Evolutionary conservation across 73 alveolate species (phyloP).

Genomic region (Vitrella brassicaformis): DNA sequence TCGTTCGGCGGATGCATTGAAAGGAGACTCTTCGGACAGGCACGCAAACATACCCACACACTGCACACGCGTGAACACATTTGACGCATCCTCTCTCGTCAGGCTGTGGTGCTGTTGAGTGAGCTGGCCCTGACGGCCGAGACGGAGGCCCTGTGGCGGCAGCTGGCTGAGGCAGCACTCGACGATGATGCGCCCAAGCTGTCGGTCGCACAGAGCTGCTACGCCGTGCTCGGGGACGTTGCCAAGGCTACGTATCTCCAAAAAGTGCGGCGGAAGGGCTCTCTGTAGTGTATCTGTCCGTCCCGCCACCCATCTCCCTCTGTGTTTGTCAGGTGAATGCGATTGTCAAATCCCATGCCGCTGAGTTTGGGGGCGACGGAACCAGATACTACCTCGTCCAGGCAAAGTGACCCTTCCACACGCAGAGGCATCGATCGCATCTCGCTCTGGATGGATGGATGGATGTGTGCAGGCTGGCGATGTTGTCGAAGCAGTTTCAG

Average conservation of each 20-base stretch:
- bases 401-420: too few relatives aligned
- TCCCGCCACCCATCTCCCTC: too few relatives aligned
- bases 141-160: constrained; percentile 89
- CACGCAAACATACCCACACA: too few relatives aligned
- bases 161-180: constrained; percentile 79
- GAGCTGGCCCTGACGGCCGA: constrained; percentile 74
- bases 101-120: constrained; percentile 79
- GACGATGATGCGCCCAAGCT: constrained; percentile 78
- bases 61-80: too few relatives aligned
- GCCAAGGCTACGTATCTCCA: constrained; percentile 86
- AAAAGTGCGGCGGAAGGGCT: background rate
- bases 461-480: constrained; percentile 61
- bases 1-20: constrained; percentile 89
- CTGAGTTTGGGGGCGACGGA: constrained; percentile 80
- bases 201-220: constrained; percentile 98
- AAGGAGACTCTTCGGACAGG: constrained; percentile 53
- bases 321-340: too few relatives aligned
- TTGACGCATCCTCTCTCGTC: too few relatives aligned
- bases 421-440: too few relatives aligned
- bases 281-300: too few relatives aligned
- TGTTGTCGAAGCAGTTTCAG: constrained; percentile 93
- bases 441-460: background rate
- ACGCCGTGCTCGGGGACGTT: constrained; percentile 96
- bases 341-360: too few relatives aligned
- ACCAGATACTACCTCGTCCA: constrained; percentile 81